Base-by-base conservation (phyloP, 1,139 yeast genomes). In the Pneumocystis wakefieldiae region DNA sequence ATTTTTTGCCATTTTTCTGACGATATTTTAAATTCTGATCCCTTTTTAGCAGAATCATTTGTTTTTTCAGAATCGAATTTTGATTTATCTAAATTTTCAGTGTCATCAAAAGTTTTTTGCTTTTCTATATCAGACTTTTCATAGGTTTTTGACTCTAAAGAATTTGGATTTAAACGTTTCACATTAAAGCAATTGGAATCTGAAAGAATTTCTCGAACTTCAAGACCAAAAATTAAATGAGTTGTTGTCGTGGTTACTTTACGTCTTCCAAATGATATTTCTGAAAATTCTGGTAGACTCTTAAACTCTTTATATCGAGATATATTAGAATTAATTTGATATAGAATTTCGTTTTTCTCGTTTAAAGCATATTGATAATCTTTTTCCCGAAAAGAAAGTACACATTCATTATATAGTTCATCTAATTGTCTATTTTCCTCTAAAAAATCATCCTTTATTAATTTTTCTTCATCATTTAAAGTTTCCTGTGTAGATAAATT, bases 11-110 rank as follows among this genome's bases (percentile, higher is more conserved):
- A 41, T 29, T 55, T 28, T 17, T 28, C 85, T 84, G 83, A 83
- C 0, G 92, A 84, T 8, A 90, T 85, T 58, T 81, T 71, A 7
- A 75, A 69, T 14, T 71, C 69, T 65, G 72, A 68, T 17, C 78
- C 80, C 3, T 67, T 70, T 29, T 71, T 71, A 12, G 70, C 68
- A 68, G 80, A 81, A 32, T 71, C 70, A 41, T 28, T 29, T 15
- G 35, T n/a, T n/a, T 29, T 15, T 1, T 59, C 39, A 24, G 36
- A 55, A 15, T 53, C 19, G 3, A n/a, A 53, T 48, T 61, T 28
- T 17, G 10, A 32, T 60, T 28, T 29, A 41, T 32, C 62, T 15
- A 29, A 24, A 15, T 12, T 62, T 2, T 61, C 60, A 36, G 29
- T n/a, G 57, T 12, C 28, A 24, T 57, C 35, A 37, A 12, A 10